Conservation (phyloP, 495 filamentous ascomycete genomes). For the Oidiodendron maius region DNA sequence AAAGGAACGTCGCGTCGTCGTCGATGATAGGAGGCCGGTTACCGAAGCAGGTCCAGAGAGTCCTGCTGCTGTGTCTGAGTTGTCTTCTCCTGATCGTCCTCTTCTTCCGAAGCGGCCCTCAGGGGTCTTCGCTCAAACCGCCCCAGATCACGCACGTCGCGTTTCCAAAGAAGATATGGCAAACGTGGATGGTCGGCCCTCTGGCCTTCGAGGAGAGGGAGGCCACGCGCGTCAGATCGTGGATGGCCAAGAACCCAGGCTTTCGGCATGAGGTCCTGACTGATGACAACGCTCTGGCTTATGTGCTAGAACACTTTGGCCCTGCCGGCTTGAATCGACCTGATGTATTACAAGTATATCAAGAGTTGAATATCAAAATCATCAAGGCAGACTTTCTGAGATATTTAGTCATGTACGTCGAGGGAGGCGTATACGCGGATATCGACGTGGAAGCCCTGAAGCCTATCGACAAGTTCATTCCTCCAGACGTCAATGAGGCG, state of each 20-base stretch:
- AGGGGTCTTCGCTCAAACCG: too few relatives aligned
- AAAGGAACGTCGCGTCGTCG: too few relatives aligned
- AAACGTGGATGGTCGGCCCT: slow-evolving; percentile 57
- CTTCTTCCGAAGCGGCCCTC: too few relatives aligned
- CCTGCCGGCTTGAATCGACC: slow-evolving; percentile 51
- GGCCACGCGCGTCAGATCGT: slow-evolving; percentile 41
- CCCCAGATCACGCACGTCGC: too few relatives aligned
- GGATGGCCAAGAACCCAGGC: slow-evolving; percentile 49
- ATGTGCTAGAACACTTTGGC: too few relatives aligned
- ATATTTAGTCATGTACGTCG: slow-evolving; percentile 41
- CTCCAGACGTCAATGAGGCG: slow-evolving; percentile 20
- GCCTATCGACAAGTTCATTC: slow-evolving; percentile 35
- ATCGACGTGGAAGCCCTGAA: slow-evolving; percentile 32
- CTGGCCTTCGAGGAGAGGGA: slow-evolving; percentile 51
- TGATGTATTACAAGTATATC: slow-evolving; percentile 53
- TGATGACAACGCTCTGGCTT: slow-evolving; percentile 50
- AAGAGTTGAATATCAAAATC: slow-evolving; percentile 43
- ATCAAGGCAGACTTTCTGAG: slow-evolving; percentile 45
- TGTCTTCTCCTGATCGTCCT: too few relatives aligned
- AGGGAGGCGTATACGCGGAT: slow-evolving; percentile 48
- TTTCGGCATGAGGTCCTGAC: slow-evolving; percentile 58
- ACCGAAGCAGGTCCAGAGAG: too few relatives aligned
- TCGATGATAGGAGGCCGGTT: too few relatives aligned
- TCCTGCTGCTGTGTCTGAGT: too few relatives aligned
- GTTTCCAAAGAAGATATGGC: slow-evolving; percentile 55